Conservation (phyloP, 805 yeast species). For the Middelhovenomyces tepae region DNA sequence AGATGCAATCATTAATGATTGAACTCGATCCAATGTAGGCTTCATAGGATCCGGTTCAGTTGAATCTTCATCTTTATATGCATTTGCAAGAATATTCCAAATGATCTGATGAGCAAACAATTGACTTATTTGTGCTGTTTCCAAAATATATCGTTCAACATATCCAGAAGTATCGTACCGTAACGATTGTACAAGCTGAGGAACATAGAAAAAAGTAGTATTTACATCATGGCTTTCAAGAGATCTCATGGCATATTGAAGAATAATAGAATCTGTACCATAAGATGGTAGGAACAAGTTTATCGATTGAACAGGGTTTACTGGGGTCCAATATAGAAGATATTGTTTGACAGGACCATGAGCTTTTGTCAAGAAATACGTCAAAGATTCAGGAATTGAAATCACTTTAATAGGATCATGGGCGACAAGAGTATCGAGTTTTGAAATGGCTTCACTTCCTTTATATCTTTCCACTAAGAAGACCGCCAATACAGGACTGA, state of each 20-base stretch:
- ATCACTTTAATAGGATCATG: slow-evolving; percentile 53
- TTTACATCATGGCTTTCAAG: slow-evolving; percentile 81
- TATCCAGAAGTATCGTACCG: slow-evolving; percentile 78
- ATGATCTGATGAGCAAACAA: slow-evolving; percentile 95
- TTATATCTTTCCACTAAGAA: slow-evolving; percentile 56
- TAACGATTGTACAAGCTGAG: slow-evolving; percentile 91
- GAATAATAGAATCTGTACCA: slow-evolving; percentile 52
- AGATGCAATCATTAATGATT: slow-evolving; percentile 49
- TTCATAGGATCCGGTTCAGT: slow-evolving; percentile 71
- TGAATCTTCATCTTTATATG: slow-evolving; percentile 83
- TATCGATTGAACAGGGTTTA: slow-evolving; percentile 78
- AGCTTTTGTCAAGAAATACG: slow-evolving; percentile 34
- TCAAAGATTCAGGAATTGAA: slow-evolving; percentile 49
- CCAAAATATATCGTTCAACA: slow-evolving; percentile 79
- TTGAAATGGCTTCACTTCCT: slow-evolving; percentile 28
- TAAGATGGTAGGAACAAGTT: slow-evolving; percentile 71
- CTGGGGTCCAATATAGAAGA: slow-evolving; percentile 59
- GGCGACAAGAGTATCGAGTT: slow-evolving; percentile 38
- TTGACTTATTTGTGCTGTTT: slow-evolving; percentile 84
- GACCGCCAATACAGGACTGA: slow-evolving; percentile 67
- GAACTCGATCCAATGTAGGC: slow-evolving; percentile 71
- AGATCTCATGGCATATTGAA: slow-evolving; percentile 87
- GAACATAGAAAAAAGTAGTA: slow-evolving; percentile 90
- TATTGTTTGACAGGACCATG: slow-evolving; percentile 17
- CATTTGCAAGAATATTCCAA: slow-evolving; percentile 95